phyloP scores from a whole-genome alignment of 257 asterid genomes.

The Gentiana straminea region DNA sequence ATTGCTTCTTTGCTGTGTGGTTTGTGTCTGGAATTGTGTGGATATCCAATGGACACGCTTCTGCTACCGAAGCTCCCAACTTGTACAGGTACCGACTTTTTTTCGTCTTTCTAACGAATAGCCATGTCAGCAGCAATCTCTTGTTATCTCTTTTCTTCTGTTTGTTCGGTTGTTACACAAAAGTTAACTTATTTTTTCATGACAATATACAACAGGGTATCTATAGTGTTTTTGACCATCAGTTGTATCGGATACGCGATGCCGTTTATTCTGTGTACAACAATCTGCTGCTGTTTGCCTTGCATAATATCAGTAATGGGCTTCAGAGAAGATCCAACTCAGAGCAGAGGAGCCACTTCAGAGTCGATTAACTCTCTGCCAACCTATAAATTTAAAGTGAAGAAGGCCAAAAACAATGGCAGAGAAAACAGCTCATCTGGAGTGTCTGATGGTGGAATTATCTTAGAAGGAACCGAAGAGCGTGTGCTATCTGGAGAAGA shows the following conservation, averaged over 20 bases:
- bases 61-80: slow-evolving; percentile 73
- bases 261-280: slow-evolving; percentile 90
- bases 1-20: slow-evolving; percentile 97
- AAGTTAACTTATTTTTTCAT: neutral
- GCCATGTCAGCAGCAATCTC: neutral
- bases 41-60: slow-evolving; percentile 91
- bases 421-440: slow-evolving; percentile 29
- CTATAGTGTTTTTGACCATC: slow-evolving; percentile 80
- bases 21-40: slow-evolving; percentile 97
- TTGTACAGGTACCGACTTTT: slow-evolving; percentile 62
- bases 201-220: slow-evolving; percentile 42
- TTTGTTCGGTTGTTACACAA: neutral
- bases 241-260: slow-evolving; percentile 95
- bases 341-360: slow-evolving; percentile 85
- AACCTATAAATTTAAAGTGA: slow-evolving; percentile 63
- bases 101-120: neutral
- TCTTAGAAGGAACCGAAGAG: slow-evolving; percentile 96
- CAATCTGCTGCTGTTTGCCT: slow-evolving; percentile 98
- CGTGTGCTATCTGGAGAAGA: slow-evolving; percentile 86
- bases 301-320: slow-evolving; percentile 87
- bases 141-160: neutral
- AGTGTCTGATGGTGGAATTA: slow-evolving; percentile 80
- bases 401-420: slow-evolving; percentile 43
- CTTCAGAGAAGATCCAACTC: slow-evolving; percentile 72
- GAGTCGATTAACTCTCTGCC: slow-evolving; percentile 90